phyloP scores from a whole-genome alignment of 2,329 filamentous ascomycete species.

The Fusarium humuli region DNA sequence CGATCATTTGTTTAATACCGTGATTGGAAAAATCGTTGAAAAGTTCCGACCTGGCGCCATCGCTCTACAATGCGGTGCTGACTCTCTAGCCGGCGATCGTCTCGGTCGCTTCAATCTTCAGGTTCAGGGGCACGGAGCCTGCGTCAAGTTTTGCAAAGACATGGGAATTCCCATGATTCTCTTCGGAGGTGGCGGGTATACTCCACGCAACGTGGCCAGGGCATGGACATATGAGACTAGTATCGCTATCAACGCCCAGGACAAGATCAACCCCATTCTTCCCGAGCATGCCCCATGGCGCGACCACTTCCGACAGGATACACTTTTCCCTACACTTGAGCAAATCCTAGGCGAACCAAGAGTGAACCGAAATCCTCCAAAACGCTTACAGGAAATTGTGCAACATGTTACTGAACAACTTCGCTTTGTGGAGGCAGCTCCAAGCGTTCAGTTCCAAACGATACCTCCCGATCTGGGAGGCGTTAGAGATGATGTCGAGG shows the following conservation, averaged over 20 bases:
- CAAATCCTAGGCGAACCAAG: conserved; percentile 74
- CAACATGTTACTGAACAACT: conserved; percentile 86
- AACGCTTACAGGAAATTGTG: conserved; percentile 80
- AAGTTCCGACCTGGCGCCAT: conserved; percentile 91
- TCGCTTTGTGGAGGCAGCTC: conserved; percentile 84
- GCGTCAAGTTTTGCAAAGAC: conserved; percentile 88
- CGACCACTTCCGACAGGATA: conserved; percentile 88
- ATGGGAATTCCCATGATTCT: conserved; percentile 85
- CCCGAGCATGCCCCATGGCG: conserved; percentile 86
- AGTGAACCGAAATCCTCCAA: conserved; percentile 82
- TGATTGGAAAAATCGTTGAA: conserved; percentile 82
- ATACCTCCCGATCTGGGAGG: conserved; percentile 82
- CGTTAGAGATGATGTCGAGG: conserved; percentile 76
- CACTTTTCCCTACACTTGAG: conserved; percentile 87
- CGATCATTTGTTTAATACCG: conserved; percentile 81
- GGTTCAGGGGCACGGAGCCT: conserved; percentile 92
- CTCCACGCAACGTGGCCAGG: conserved; percentile 93
- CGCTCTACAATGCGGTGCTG: conserved; percentile 94
- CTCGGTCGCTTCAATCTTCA: conserved; percentile 97
- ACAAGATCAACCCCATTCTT: conserved; percentile 77
- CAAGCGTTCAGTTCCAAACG: conserved; percentile 85
- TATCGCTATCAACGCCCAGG: conserved; percentile 81
- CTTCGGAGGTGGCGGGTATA: conserved; percentile 95
- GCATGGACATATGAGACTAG: conserved; percentile 98
- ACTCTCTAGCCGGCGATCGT: conserved; percentile 92